Percentiles rank a stretch among this genome's conserved stretches.
These are phyloP conservation scores for Colletotrichum tabaci DNA, from an alignment of 2,329 filamentous ascomycete genomes.

Conservation along the genomic window DNA sequence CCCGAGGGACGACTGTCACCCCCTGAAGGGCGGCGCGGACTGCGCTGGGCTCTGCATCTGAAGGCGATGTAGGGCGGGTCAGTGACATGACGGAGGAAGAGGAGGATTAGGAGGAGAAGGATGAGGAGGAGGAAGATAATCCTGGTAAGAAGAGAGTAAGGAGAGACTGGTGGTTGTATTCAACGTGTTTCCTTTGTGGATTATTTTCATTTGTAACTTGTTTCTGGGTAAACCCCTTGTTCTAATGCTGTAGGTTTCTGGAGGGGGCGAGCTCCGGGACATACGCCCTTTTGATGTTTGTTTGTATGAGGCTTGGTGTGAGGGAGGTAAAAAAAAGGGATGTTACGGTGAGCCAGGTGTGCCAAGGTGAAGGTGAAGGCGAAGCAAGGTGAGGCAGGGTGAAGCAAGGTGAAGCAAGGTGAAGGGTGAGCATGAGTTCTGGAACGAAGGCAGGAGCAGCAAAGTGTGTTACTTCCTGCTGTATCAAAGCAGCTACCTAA, in stretches of 20 bases:
- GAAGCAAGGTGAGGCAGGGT: neutral
- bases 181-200: neutral
- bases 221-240: neutral
- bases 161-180: neutral
- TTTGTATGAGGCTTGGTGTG: neutral
- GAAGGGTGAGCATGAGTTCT: no score
- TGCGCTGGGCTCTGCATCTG: slow-evolving; percentile 52
- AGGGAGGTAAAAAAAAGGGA: neutral
- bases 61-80: neutral
- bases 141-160: neutral
- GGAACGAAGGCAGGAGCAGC: no score
- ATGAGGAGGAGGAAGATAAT: neutral
- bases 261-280: no score
- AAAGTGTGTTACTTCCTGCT: neutral
- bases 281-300: neutral
- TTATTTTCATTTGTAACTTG: neutral
- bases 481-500: neutral
- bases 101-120: neutral
- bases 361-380: neutral
- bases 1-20: slow-evolving; percentile 49
- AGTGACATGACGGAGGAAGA: neutral
- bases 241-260: neutral
- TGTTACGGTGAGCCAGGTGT: no score
- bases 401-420: neutral
- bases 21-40: slow-evolving; percentile 48